Evolutionary conservation across 2,329 filamentous ascomycete genomes (phyloP).

Genomic region (Bipolaris sorokiniana): DNA sequence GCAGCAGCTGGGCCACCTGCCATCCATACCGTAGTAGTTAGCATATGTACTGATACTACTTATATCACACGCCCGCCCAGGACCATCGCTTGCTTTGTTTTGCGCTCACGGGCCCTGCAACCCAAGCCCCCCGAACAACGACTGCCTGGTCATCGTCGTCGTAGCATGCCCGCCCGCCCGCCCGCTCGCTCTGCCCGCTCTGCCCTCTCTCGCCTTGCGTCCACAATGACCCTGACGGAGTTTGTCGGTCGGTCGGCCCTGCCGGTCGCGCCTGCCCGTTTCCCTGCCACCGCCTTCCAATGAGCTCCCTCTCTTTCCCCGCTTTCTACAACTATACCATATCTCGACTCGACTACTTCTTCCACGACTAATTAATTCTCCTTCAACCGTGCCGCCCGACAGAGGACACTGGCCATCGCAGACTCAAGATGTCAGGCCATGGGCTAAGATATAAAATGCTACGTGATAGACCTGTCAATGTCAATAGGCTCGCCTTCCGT

Average conservation of each 20-base stretch:
- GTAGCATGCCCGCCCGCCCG: background rate
- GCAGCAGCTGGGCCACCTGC: background rate
- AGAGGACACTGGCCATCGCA: no score
- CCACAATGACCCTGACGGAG: background rate
- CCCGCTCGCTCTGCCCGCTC: no score
- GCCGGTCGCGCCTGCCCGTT: background rate
- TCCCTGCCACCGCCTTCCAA: background rate
- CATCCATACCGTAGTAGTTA: background rate
- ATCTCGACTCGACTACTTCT: slow-evolving; percentile 4
- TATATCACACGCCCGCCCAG: slow-evolving; percentile 4
- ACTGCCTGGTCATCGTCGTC: background rate
- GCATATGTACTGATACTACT: background rate
- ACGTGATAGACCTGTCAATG: background rate
- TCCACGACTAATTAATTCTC: slow-evolving; percentile 9
- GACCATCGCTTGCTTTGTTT: background rate
- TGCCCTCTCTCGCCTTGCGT: background rate
- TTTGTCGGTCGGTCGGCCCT: background rate
- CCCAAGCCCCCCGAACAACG: background rate
- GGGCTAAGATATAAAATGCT: background rate
- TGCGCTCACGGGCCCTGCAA: background rate
- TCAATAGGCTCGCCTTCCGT: background rate
- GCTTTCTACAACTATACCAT: background rate
- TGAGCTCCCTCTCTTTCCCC: background rate
- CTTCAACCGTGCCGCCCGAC: background rate
- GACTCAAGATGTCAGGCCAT: background rate